Evolutionary conservation across 176 grass and related monocot species (phyloP), one percentile per base, ranked within the genome.

Genomic region (Oryza meridionalis): DNA sequence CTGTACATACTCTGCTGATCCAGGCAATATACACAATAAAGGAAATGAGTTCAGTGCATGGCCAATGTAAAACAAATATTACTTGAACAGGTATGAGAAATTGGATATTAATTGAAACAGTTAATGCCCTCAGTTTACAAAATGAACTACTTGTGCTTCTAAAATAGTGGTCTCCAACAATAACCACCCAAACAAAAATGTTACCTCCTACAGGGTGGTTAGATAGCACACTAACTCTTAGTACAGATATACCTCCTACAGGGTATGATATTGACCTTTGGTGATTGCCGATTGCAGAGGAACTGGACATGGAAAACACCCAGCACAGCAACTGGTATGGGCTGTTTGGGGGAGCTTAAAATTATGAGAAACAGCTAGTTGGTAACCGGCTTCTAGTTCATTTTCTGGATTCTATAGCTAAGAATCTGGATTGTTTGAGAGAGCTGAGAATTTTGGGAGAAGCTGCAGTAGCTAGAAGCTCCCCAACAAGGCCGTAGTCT

Each of bases 21-120:
- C n/a, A 81, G 9, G 15, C 65, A 80, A 61, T 73, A 76, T 33
- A 63, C 33, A 74, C 9, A 70, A 21, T n/a, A 24, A 71, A 89
- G 40, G 32, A 72, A 66, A 68, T 45, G 7, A 15, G 29, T 13
- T 37, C 3, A n/a, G 65, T 16, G 15, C 11, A 9, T 19, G 40
- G 9, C 26, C 49, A 45, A 19, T 24, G 66, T 72, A 64, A 69
- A 49, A 11, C 31, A 4, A 69, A 81, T 9, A 69, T 66, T 73
- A 79, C 22, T 74, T 66, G 40, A 83, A 65, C 43, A 32, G 43
- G 31, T 44, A 79, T 49, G 25, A 37, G 14, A 49, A 64, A 15
- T 77, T 65, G 76, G 67, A 63, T 11, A 70, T 29, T 40, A 77
- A 70, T 13, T 35, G 37, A 40, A 77, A 47, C 15, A 26, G 8